These are phyloP conservation scores for Caloboletus firmus DNA, from an alignment of 1,284 basidiomycete genomes.

Conservation along the genomic window DNA sequence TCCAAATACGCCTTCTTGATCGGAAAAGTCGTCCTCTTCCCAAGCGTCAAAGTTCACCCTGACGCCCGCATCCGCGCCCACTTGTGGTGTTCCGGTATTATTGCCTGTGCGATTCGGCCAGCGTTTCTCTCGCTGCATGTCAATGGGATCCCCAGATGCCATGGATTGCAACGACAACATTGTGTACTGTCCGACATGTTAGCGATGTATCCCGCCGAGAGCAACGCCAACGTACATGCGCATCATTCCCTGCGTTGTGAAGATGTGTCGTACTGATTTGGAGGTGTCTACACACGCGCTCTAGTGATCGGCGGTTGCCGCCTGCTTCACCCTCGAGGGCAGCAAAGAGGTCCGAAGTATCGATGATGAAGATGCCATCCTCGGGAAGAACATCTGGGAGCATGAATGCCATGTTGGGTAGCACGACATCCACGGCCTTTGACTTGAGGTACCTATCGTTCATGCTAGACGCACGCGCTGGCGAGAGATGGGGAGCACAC, in stretches of 20 bases:
- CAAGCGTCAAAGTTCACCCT: slow-evolving; percentile 58
- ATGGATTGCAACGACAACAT: slow-evolving; percentile 60
- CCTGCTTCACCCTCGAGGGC: slow-evolving; percentile 62
- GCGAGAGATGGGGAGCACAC: slow-evolving; percentile 16
- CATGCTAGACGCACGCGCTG: neutral
- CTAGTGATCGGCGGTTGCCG: slow-evolving; percentile 53
- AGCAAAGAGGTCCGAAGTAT: slow-evolving; percentile 71
- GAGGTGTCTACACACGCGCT: slow-evolving; percentile 60
- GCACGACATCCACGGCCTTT: slow-evolving; percentile 47
- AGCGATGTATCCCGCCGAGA: neutral
- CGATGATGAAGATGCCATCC: slow-evolving; percentile 62
- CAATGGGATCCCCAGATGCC: slow-evolving; percentile 68
- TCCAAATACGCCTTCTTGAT: slow-evolving; percentile 52
- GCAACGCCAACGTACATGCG: slow-evolving; percentile 52
- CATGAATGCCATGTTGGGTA: slow-evolving; percentile 52
- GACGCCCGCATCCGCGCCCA: slow-evolving; percentile 36
- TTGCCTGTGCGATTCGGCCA: slow-evolving; percentile 62
- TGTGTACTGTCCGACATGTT: slow-evolving; percentile 53
- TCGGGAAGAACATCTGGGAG: slow-evolving; percentile 56
- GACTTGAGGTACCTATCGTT: slow-evolving; percentile 52
- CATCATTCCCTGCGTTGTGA: slow-evolving; percentile 87
- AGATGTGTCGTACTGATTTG: slow-evolving; percentile 55
- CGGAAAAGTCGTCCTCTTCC: slow-evolving; percentile 64
- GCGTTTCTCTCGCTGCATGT: slow-evolving; percentile 68
- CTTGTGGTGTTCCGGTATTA: slow-evolving; percentile 20